Evolutionary conservation across 2,329 filamentous ascomycete genomes (phyloP).

Genomic region (Scedosporium apiospermum): DNA sequence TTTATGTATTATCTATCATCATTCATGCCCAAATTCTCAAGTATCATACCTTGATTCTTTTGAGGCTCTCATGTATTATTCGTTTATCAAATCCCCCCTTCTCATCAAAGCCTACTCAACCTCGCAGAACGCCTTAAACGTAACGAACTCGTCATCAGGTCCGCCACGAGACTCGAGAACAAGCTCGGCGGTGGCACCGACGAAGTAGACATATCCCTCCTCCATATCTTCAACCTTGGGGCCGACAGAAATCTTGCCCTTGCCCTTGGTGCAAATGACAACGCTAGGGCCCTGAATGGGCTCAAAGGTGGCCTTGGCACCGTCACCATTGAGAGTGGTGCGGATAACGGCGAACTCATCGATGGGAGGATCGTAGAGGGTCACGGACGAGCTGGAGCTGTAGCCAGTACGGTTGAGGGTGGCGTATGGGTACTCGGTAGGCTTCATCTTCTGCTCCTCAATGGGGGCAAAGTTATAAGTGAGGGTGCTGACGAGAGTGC

Average conservation of each 20-base stretch:
- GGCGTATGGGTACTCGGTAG: slow-evolving; percentile 75
- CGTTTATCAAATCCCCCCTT: too few species aligned
- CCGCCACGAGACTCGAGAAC: slow-evolving; percentile 60
- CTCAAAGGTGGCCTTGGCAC: slow-evolving; percentile 82
- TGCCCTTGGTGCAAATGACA: slow-evolving; percentile 78
- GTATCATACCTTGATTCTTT: too few species aligned
- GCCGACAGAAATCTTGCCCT: slow-evolving; percentile 77
- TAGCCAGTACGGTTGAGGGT: slow-evolving; percentile 77
- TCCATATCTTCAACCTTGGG: slow-evolving; percentile 66
- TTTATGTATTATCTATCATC: too few species aligned
- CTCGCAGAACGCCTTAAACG: slow-evolving; percentile 93
- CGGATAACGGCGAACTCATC: slow-evolving; percentile 91
- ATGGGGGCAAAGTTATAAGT: slow-evolving; percentile 96
- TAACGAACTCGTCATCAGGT: slow-evolving; percentile 63
- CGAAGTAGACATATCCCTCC: slow-evolving; percentile 70
- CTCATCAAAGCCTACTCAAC: slow-evolving; percentile 33
- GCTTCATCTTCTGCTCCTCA: slow-evolving; percentile 85
- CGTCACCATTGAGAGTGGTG: slow-evolving; percentile 59
- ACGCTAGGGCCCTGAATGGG: slow-evolving; percentile 82
- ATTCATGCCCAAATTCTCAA: too few species aligned
- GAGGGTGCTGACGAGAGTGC: slow-evolving; percentile 79
- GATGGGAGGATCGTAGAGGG: slow-evolving; percentile 90
- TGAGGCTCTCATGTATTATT: too few species aligned
- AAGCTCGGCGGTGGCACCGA: slow-evolving; percentile 79
- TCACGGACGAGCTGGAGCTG: slow-evolving; percentile 60